These are phyloP conservation scores for Mrakia blollopis DNA, from an alignment of 768 basidiomycete species.

Conservation along the genomic window DNA sequence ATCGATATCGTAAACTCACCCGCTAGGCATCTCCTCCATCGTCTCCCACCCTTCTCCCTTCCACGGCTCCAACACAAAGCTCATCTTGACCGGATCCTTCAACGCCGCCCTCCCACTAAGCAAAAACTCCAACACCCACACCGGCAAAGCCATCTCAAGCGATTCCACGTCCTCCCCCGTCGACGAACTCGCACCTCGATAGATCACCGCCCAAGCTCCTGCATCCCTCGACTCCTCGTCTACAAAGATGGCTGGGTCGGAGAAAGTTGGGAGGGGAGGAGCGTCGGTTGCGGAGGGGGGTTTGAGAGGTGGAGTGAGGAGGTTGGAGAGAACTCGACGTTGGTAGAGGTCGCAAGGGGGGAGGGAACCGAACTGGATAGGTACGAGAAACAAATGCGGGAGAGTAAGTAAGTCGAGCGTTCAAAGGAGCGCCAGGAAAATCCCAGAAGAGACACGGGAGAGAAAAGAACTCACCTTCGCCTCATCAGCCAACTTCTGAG, in stretches of 20 bases:
- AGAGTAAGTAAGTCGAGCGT: neutral
- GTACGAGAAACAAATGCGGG: neutral
- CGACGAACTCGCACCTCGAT: slow-evolving; percentile 63
- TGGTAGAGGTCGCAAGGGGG: slow-evolving; percentile 35
- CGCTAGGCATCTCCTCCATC: slow-evolving; percentile 76
- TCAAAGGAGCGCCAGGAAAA: no score
- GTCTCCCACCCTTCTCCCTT: slow-evolving; percentile 54
- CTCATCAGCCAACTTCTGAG: slow-evolving; percentile 26
- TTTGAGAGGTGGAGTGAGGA: slow-evolving; percentile 45
- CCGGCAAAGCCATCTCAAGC: slow-evolving; percentile 73
- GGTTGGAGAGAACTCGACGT: slow-evolving; percentile 42
- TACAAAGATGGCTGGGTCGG: slow-evolving; percentile 63
- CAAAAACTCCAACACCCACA: slow-evolving; percentile 85
- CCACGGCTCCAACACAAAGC: slow-evolving; percentile 83
- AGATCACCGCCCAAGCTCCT: slow-evolving; percentile 67
- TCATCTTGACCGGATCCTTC: slow-evolving; percentile 62
- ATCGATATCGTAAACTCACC: slow-evolving; percentile 53
- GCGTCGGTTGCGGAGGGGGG: slow-evolving; percentile 70
- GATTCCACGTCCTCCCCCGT: slow-evolving; percentile 53
- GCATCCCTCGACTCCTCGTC: slow-evolving; percentile 62
- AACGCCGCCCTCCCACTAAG: slow-evolving; percentile 58
- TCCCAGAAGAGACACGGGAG: neutral
- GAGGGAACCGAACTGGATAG: slow-evolving; percentile 11
- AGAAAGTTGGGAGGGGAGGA: slow-evolving; percentile 59
- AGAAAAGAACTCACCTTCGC: slow-evolving; percentile 12